These are phyloP conservation scores for Ophiocordyceps camponoti-floridani DNA, from an alignment of 2,329 filamentous ascomycete genomes.

Conservation along the genomic window DNA sequence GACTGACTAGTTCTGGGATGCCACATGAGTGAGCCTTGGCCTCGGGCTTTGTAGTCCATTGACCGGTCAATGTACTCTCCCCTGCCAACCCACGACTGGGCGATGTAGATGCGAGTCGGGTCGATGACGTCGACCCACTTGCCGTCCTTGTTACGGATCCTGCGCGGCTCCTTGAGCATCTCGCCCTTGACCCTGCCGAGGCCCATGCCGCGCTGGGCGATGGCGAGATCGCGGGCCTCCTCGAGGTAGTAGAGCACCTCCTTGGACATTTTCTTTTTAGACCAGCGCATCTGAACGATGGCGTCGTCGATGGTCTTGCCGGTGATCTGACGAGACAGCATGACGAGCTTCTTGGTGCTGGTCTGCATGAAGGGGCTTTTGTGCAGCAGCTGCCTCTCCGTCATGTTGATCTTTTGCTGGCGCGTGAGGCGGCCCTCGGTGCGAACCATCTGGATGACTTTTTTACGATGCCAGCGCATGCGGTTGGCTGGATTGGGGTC, in stretches of 20 bases:
- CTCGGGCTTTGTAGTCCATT: constrained; percentile 59
- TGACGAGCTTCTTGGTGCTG: constrained; percentile 77
- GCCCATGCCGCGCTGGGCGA: constrained; percentile 74
- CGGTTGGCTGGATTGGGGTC: constrained; percentile 62
- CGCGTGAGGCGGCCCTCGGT: constrained; percentile 35
- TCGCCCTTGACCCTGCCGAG: constrained; percentile 30
- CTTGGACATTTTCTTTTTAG: constrained; percentile 76
- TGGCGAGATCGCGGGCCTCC: constrained; percentile 62
- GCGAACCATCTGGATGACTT: constrained; percentile 60
- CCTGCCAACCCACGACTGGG: constrained; percentile 82
- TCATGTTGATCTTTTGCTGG: constrained; percentile 47
- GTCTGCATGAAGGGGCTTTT: constrained; percentile 65
- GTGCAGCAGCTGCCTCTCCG: constrained; percentile 33
- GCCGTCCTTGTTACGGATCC: constrained; percentile 59
- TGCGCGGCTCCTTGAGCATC: constrained; percentile 17
- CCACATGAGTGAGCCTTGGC: constrained; percentile 46
- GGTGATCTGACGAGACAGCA: constrained; percentile 70
- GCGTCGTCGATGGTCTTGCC: constrained; percentile 93
- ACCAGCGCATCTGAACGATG: constrained; percentile 86
- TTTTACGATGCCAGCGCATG: constrained; percentile 63
- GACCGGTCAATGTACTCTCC: constrained; percentile 40
- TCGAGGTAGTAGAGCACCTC: constrained; percentile 68
- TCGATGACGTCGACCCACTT: constrained; percentile 54
- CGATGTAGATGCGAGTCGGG: constrained; percentile 71
- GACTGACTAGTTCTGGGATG: constrained; percentile 60